Evolutionary conservation across 2,329 filamentous ascomycete species (phyloP), one percentile per base, ranked within the genome.

Genomic region (Venturia nashicola): DNA sequence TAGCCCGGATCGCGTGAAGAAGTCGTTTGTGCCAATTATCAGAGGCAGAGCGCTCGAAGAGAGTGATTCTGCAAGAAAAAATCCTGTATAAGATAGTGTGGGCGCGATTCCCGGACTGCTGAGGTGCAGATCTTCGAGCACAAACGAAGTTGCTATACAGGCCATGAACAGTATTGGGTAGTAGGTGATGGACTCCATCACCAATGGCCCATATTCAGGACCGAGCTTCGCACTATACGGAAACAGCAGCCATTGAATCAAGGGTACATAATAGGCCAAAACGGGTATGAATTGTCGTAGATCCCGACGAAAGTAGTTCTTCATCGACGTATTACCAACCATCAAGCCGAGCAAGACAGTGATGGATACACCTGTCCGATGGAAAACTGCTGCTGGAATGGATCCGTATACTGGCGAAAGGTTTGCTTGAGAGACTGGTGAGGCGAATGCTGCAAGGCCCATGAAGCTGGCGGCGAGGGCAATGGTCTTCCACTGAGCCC

Each of bases 401-500:
- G 87, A 86, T 62, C 94, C 94, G 75, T 95, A 97, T 12, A 95
- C 88, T 1, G 94, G 94, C 23, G 91, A 89, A 42, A 97, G 80
- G 46, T 84, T 86, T 67, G 91, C 80, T 71, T 90, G 85, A 0
- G 89, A 93, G 65, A 88, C 83, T 67, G 86, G 85, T 59, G 88
- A 86, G 66, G 83, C 85, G 51, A 86, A 72, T 55, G 86, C 89
- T 11, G 83, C 80, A 57, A 89, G 77, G 34, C 78, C 68, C 66
- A 86, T 76, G 18, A 86, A 71, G 20, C 70, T 72, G 64, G 68
- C 68, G 59, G 75, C 74, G 59, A 70, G 68, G 39, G 68, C 70
- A n/a, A 72, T 63, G 32, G 54, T 54, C 61, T 65, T 65, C 44
- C 67, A 66, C 72, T 72, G 51, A 54, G 11, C 70, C 68, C 43